Evolutionary conservation across 129 eudicot species (phyloP).

Genomic region (Centaurea solstitialis): DNA sequence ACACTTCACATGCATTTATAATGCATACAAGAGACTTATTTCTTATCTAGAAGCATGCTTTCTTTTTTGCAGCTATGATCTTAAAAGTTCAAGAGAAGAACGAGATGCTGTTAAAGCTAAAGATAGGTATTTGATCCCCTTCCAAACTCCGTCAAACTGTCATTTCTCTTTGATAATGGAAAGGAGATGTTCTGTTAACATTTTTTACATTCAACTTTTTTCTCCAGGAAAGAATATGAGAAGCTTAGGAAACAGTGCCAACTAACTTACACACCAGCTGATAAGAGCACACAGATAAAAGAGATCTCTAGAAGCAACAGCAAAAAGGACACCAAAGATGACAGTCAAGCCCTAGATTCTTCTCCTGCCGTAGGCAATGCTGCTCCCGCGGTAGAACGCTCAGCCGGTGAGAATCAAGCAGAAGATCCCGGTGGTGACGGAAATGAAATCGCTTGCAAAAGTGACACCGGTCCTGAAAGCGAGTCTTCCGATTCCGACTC

Average conservation of each 20-base stretch:
- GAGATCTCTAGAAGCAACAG: conserved; percentile 31
- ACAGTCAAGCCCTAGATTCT: conserved; percentile 46
- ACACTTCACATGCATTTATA: not conserved
- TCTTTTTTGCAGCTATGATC: conserved; percentile 52
- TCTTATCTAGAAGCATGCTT: conserved; percentile 6
- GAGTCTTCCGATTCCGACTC: conserved; percentile 66
- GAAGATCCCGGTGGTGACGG: conserved; percentile 26
- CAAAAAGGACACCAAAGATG: conserved; percentile 39
- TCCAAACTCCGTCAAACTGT: not conserved
- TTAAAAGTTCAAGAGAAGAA: conserved; percentile 63
- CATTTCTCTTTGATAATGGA: not conserved
- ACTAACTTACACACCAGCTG: conserved; percentile 40
- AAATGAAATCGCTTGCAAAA: conserved; percentile 39
- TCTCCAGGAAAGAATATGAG: conserved; percentile 57
- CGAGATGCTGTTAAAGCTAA: conserved; percentile 46
- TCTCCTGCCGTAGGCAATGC: conserved; percentile 44
- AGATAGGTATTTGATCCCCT: conserved; percentile 46
- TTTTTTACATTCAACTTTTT: not conserved
- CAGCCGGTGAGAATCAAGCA: conserved; percentile 23
- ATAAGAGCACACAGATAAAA: conserved; percentile 36
- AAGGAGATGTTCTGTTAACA: not conserved
- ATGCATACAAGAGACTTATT: not conserved
- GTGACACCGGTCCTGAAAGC: conserved; percentile 37
- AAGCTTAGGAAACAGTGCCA: conserved; percentile 50
- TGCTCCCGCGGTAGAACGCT: conserved; percentile 27